Evolutionary conservation across 768 basidiomycete species (phyloP), one percentile per base, ranked within the genome.

Genomic region (Leucocoprinus leucothites): DNA sequence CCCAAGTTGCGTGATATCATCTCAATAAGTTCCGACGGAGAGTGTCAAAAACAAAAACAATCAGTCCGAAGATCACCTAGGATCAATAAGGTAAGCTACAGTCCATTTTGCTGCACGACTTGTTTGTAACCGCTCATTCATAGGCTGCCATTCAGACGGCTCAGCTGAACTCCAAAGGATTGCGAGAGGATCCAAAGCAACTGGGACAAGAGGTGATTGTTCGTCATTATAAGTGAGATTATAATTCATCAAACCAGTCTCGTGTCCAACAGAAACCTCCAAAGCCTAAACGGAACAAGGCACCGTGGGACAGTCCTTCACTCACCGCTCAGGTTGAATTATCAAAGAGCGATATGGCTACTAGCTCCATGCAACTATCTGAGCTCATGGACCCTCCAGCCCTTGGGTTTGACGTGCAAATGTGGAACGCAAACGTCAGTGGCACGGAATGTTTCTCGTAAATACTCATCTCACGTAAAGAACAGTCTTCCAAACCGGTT

Each of bases 321-420:
- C 64, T 67, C 31, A 45, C 58, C 40, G 60, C 63, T 6, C 57
- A 43, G n/a, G 46, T 45, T 40, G 54, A 57, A 24, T n/a, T 52
- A 26, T 44, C 43, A 8, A 48, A 41, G n/a, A 38, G 42, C n/a
- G 58, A 54, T 4, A 18, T 25, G 16, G 51, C 41, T 7, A 43
- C 43, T 1, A 48, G 42, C 18, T 43, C 47, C 5, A 42, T 48
- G 36, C 46, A 60, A 31, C 25, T 50, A 28, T 28, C 51, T 19
- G 47, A 48, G 19, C 46, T n/a, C 9, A 31, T 43, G 42, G 49
- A 59, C 8, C 18, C 47, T n/a, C 35, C 51, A 9, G 25, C 43
- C 9, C 40, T 48, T 42, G 57, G 71, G 36, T 53, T 58, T 24
- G 60, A 69, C 9, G 72, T 69, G 24, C 74, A 79, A 47, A 76